phyloP scores from a whole-genome alignment of 2,329 filamentous ascomycete genomes.

The Cladosporium cucumerinum region DNA sequence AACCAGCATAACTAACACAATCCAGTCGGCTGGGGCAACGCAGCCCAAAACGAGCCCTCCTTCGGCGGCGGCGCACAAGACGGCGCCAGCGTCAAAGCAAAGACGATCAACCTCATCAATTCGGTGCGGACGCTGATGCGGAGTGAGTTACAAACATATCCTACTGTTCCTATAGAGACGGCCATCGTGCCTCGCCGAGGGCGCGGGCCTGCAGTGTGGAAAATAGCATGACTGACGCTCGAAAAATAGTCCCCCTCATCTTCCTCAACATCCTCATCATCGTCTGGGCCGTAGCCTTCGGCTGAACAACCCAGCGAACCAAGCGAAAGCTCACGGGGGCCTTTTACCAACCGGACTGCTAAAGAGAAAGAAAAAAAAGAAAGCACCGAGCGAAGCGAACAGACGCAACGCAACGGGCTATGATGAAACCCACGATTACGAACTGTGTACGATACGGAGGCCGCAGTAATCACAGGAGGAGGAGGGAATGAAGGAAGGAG shows the following conservation, averaged over 20 bases:
- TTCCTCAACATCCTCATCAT: slow-evolving; percentile 79
- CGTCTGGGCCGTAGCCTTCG: slow-evolving; percentile 49
- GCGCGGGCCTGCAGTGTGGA: neutral
- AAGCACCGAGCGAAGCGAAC: neutral
- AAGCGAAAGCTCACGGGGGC: neutral
- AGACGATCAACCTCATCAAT: slow-evolving; percentile 83
- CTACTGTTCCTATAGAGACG: no score
- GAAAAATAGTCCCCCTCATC: slow-evolving; percentile 70
- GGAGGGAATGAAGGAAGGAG: neutral
- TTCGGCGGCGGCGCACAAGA: slow-evolving; percentile 72
- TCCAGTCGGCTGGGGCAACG: slow-evolving; percentile 71
- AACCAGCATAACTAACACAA: neutral
- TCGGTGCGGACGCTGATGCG: slow-evolving; percentile 90
- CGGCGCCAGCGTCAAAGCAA: slow-evolving; percentile 77
- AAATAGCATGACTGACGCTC: neutral
- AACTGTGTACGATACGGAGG: neutral
- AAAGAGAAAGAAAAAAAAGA: neutral
- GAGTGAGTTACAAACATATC: slow-evolving; percentile 58
- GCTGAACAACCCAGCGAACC: slow-evolving; percentile 22
- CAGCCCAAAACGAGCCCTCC: slow-evolving; percentile 61
- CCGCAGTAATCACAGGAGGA: no score
- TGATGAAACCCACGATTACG: neutral
- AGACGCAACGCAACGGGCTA: neutral
- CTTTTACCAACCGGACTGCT: neutral
- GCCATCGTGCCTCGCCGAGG: no score